phyloP scores from a whole-genome alignment of 352 stramenopile species.

The Globisporangium nodosum region DNA sequence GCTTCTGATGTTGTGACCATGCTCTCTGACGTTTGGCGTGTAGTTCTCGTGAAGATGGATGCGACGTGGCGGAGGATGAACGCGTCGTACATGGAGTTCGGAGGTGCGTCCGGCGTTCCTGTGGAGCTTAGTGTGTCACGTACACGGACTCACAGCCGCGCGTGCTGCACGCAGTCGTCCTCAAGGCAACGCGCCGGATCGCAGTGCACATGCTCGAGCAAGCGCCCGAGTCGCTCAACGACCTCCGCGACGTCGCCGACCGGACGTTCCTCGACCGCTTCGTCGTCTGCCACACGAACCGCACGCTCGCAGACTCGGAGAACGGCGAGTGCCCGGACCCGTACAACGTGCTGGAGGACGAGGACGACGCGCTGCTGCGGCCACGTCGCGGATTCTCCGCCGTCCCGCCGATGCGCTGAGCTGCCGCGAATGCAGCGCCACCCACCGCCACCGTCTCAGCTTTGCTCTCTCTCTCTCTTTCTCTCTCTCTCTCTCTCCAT shows the following conservation, averaged over 20 bases:
- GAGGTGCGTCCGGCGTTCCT: constrained; percentile 24
- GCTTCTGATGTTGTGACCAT: background rate
- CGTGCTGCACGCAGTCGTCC: constrained; percentile 42
- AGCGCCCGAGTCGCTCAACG: constrained; percentile 39
- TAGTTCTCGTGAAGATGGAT: constrained; percentile 82
- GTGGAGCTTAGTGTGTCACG: background rate
- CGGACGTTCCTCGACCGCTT: constrained; percentile 71
- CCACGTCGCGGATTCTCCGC: constrained; percentile 14
- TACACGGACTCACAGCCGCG: constrained; percentile 1
- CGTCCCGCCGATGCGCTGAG: constrained; percentile 2
- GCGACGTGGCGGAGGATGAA: constrained; percentile 74
- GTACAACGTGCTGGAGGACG: constrained; percentile 52
- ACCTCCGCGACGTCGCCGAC: constrained; percentile 47
- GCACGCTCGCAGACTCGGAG: constrained; percentile 59
- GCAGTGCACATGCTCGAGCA: constrained; percentile 55
- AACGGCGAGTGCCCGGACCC: constrained; percentile 71
- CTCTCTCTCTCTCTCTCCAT: too few relatives aligned
- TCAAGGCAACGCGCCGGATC: constrained; percentile 64
- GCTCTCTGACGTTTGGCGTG: background rate
- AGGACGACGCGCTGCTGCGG: constrained; percentile 37
- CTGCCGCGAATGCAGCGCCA: background rate
- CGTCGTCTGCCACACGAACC: constrained; percentile 38
- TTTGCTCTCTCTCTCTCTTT: too few relatives aligned
- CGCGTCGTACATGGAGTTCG: constrained; percentile 85
- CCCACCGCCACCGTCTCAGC: too few relatives aligned